These are phyloP conservation scores for Physcomitrium patens DNA, from an alignment of 225 moss, liverwort and hornwort species.

Conservation along the genomic window DNA sequence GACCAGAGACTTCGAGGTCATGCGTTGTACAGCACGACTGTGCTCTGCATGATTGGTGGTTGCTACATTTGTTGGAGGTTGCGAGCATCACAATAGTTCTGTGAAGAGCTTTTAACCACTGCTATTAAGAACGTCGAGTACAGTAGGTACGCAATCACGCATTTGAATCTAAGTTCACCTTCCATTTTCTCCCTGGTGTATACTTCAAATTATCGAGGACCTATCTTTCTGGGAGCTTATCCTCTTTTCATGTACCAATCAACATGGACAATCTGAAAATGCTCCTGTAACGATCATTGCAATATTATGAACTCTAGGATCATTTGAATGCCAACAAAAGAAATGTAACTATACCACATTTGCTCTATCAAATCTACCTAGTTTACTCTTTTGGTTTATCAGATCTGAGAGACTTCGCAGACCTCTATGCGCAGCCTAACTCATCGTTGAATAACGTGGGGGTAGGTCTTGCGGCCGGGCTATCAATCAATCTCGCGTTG, in stretches of 20 bases:
- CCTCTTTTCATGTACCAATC: slow-evolving; percentile 2
- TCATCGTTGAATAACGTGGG: slow-evolving; percentile 26
- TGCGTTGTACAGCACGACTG: slow-evolving; percentile 14
- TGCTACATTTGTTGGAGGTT: slow-evolving; percentile 1
- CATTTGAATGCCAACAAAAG: too few relatives aligned
- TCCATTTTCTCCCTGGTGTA: background rate
- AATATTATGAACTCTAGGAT: too few relatives aligned
- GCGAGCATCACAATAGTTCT: background rate
- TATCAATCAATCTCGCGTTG: too few relatives aligned
- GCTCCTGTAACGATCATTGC: too few relatives aligned
- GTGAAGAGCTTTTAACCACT: background rate
- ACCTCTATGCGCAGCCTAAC: background rate
- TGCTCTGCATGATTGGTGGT: slow-evolving; percentile 1
- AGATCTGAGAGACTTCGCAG: background rate
- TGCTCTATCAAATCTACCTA: background rate
- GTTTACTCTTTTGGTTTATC: background rate
- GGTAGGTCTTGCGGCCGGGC: background rate
- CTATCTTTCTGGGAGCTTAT: background rate
- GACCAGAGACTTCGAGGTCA: background rate
- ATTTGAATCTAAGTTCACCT: background rate
- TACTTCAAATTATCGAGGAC: background rate
- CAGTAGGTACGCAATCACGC: slow-evolving; percentile 8
- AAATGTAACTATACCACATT: too few relatives aligned
- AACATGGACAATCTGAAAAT: background rate
- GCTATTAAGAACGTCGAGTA: background rate